Evolutionary conservation across 2,329 filamentous ascomycete species (phyloP).

Genomic region (Stagonosporopsis vannaccii): DNA sequence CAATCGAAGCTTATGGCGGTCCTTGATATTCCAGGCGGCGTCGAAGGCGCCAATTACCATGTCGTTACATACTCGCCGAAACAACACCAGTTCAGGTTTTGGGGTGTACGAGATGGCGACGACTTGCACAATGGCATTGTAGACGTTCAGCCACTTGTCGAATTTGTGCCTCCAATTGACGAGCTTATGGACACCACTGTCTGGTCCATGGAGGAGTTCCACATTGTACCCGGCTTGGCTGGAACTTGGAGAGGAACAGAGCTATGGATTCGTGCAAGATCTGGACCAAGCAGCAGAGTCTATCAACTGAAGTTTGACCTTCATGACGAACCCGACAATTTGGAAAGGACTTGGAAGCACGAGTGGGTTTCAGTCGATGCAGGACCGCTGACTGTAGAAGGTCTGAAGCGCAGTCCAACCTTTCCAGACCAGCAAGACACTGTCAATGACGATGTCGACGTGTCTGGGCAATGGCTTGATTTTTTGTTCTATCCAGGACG

Average conservation of each 20-base stretch:
- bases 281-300: constrained; percentile 67
- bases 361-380: constrained; percentile 57
- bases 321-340: constrained; percentile 67
- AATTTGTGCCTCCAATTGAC: constrained; percentile 69
- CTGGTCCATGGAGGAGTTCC: constrained; percentile 59
- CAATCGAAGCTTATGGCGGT: constrained; percentile 80
- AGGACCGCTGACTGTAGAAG: constrained; percentile 52
- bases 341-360: constrained; percentile 71
- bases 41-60: constrained; percentile 61
- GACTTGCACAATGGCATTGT: constrained; percentile 66
- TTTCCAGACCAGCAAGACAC: constrained; percentile 48
- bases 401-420: constrained; percentile 47
- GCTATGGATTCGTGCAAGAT: constrained; percentile 60
- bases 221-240: constrained; percentile 47
- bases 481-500: constrained; percentile 83
- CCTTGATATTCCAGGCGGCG: constrained; percentile 62
- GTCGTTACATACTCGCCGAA: constrained; percentile 88
- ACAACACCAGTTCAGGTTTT: constrained; percentile 94
- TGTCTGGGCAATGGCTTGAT: constrained; percentile 79
- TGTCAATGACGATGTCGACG: constrained; percentile 59
- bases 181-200: constrained; percentile 60
- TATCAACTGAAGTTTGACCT: constrained; percentile 76
- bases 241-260: constrained; percentile 51
- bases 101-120: constrained; percentile 73
- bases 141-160: constrained; percentile 71